phyloP scores from a whole-genome alignment of 345 rosid species.

The Populus nigra region DNA sequence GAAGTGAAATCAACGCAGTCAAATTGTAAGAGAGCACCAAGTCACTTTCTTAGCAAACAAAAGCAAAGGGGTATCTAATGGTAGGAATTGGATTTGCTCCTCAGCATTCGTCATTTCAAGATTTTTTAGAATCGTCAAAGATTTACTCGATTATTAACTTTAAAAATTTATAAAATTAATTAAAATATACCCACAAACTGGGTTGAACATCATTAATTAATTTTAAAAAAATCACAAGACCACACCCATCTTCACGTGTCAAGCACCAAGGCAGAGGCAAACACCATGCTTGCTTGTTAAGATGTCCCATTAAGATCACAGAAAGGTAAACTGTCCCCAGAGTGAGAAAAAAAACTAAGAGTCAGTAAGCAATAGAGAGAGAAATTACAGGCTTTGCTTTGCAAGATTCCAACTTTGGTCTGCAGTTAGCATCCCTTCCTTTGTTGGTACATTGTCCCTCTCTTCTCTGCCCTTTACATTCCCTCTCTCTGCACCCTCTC shows the following conservation, averaged over 20 bases:
- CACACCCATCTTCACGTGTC: slow-evolving; percentile 13
- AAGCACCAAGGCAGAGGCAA: neutral
- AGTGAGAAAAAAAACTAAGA: slow-evolving; percentile 1
- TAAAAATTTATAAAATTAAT: no score
- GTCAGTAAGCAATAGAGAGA: neutral
- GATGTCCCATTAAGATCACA: neutral
- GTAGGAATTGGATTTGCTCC: no score
- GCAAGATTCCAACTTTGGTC: slow-evolving; percentile 10
- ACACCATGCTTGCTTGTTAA: neutral
- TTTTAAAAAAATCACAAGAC: neutral
- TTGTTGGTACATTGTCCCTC: neutral
- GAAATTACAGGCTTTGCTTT: neutral
- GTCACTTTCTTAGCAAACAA: no score
- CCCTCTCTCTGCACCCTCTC: neutral
- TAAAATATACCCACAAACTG: no score
- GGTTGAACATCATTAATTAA: no score
- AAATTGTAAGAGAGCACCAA: neutral
- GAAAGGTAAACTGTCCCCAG: slow-evolving; percentile 6
- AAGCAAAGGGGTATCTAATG: no score
- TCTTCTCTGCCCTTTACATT: neutral
- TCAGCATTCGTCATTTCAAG: no score
- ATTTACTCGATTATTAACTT: no score
- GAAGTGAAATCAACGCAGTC: neutral
- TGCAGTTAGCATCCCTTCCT: neutral
- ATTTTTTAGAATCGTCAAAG: no score